These are phyloP conservation scores for Ogataea hybrid DNA, from an alignment of 1,139 yeast species.

Conservation along the genomic window DNA sequence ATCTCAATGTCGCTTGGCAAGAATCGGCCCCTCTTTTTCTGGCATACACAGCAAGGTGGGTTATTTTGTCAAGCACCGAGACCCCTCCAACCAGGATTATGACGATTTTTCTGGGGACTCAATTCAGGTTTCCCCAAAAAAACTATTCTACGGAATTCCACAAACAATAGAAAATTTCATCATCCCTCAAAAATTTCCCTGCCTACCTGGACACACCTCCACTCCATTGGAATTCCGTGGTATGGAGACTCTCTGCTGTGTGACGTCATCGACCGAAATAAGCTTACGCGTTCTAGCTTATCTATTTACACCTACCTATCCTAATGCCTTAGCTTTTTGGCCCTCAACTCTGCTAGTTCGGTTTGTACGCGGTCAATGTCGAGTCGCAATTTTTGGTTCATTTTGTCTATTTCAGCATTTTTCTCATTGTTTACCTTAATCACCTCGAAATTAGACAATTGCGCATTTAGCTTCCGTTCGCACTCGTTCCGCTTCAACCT, in stretches of 20 bases:
- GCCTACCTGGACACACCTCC: neutral
- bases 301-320: neutral
- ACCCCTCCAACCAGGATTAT: slow-evolving; percentile 1
- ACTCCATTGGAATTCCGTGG: slow-evolving; percentile 5
- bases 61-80: neutral
- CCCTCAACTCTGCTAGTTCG: slow-evolving; percentile 21
- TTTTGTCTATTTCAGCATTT: slow-evolving; percentile 26
- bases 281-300: neutral
- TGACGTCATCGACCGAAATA: neutral
- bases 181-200: neutral
- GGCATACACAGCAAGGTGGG: neutral
- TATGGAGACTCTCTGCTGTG: neutral
- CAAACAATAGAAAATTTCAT: slow-evolving; percentile 3
- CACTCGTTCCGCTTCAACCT: slow-evolving; percentile 13
- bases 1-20: slow-evolving; percentile 5
- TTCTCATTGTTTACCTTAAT: slow-evolving; percentile 31
- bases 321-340: slow-evolving; percentile 10
- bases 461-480: slow-evolving; percentile 20
- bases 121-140: slow-evolving; percentile 2
- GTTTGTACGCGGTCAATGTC: slow-evolving; percentile 25
- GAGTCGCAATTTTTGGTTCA: slow-evolving; percentile 25
- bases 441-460: slow-evolving; percentile 30
- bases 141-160: slow-evolving; percentile 8
- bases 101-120: slow-evolving; percentile 1
- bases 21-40: neutral